Evolutionary conservation across 345 rosid genomes (phyloP), one percentile per base, ranked within the genome.

Genomic region (Cochlearia excelsa): DNA sequence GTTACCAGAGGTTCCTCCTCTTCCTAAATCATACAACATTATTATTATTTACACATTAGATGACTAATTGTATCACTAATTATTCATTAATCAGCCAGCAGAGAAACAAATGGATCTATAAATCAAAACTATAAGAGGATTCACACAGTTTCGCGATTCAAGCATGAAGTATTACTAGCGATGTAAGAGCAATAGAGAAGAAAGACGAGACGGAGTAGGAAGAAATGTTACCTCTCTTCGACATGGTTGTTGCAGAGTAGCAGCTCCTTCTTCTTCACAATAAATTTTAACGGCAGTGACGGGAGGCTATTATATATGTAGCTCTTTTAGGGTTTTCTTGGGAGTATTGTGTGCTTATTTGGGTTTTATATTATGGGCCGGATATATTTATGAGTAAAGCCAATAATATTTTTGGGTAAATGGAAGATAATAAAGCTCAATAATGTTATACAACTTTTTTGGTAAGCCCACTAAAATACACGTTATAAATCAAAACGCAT

Each of bases 1-100:
- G 77, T 63, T 73, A 2, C 77, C 77, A 51, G 77, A 68, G 31
- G 73, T 61, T 11, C 77, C 77, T 68, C 77, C 77, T 46, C 77
- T 38, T 63, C 77, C 77, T 73, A 34, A 6, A 9, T 10, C 23
- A 16, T 16, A 16, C 23, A 16, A 16, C 23, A 16, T 0, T 16
- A 16, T 16, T 16, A 16, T 16, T 16, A 16, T 16, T 16, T 34
- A 35, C 34, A 46, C 5, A 66, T 30, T 49, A 2, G 41, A 46
- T 29, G 0, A 16, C 23, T 16, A 65, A 7, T 26, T 10, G 38
- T 2, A 34, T 16, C 1, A 11, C 52, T 27, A 31, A 3, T 1
- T 0, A 1, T n/a, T 0, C 1, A 40, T 16, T 40, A 41, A 35
- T 16, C 61, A 37, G 54, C 8, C 27, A 11, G 23, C 23, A 16